Conservation (phyloP, 495 filamentous ascomycete species). For the Neurospora hispaniola region DNA sequence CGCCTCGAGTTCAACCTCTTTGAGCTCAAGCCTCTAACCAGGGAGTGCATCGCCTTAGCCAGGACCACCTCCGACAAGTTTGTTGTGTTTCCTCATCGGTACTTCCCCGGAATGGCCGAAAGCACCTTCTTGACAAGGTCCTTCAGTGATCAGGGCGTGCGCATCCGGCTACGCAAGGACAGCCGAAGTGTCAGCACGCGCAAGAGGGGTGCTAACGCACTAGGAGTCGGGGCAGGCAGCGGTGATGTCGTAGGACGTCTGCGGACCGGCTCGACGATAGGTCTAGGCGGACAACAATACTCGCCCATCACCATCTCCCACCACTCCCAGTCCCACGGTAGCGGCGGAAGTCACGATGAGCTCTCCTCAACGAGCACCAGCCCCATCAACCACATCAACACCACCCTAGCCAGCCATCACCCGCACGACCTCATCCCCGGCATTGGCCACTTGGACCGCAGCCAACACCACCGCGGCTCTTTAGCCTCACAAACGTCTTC, state of each 20-base stretch:
- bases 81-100: conserved; percentile 63
- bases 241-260: neutral
- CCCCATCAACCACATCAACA: neutral
- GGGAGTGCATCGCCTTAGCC: conserved; percentile 43
- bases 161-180: conserved; percentile 82
- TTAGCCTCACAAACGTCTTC: neutral
- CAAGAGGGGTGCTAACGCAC: conserved; percentile 24
- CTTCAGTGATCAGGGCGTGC: conserved; percentile 91
- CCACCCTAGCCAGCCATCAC: neutral
- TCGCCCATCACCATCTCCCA: neutral
- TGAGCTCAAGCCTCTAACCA: conserved; percentile 68
- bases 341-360: neutral
- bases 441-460: neutral
- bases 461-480: neutral
- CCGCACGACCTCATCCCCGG: neutral
- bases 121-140: conserved; percentile 86
- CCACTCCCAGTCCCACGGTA: neutral
- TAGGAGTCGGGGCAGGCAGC: neutral
- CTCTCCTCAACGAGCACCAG: neutral
- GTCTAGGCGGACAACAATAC: neutral
- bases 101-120: conserved; percentile 78
- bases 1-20: conserved; percentile 78
- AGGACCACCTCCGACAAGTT: conserved; percentile 66
- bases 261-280: neutral
- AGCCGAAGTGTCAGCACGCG: conserved; percentile 33